These are phyloP conservation scores for Stromatinia cepivora DNA, from an alignment of 2,329 filamentous ascomycete species.

Conservation along the genomic window DNA sequence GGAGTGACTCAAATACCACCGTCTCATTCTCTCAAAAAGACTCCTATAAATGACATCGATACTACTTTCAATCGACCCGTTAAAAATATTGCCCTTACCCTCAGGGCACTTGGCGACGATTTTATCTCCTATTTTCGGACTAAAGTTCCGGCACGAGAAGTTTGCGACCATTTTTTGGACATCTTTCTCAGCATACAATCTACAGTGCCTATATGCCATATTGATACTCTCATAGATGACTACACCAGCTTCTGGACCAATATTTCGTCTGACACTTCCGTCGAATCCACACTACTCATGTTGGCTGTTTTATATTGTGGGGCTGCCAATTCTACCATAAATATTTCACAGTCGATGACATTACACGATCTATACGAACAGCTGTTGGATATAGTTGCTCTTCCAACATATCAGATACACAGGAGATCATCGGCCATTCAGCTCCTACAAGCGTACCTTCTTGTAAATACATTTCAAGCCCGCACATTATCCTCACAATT, in stretches of 20 bases:
- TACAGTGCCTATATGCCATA: background rate
- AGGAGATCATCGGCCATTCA: background rate
- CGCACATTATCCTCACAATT: background rate
- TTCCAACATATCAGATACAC: background rate
- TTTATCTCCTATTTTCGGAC: background rate
- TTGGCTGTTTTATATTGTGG: background rate
- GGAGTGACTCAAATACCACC: background rate
- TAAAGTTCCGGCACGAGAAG: background rate
- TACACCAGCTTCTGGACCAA: background rate
- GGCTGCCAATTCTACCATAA: background rate
- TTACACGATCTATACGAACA: constrained; percentile 5
- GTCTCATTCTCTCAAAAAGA: background rate
- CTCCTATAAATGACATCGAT: background rate
- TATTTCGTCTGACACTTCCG: background rate
- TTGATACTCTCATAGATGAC: background rate
- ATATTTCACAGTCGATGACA: background rate
- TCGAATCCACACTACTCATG: background rate
- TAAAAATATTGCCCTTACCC: background rate
- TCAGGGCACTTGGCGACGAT: background rate
- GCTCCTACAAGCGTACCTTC: constrained; percentile 6
- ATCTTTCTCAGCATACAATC: background rate
- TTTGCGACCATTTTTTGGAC: constrained; percentile 10
- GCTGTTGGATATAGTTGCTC: background rate
- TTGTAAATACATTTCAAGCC: constrained; percentile 2
- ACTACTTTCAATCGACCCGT: background rate